phyloP scores from a whole-genome alignment of 2,329 filamentous ascomycete genomes.

The Diaporthe citri region DNA sequence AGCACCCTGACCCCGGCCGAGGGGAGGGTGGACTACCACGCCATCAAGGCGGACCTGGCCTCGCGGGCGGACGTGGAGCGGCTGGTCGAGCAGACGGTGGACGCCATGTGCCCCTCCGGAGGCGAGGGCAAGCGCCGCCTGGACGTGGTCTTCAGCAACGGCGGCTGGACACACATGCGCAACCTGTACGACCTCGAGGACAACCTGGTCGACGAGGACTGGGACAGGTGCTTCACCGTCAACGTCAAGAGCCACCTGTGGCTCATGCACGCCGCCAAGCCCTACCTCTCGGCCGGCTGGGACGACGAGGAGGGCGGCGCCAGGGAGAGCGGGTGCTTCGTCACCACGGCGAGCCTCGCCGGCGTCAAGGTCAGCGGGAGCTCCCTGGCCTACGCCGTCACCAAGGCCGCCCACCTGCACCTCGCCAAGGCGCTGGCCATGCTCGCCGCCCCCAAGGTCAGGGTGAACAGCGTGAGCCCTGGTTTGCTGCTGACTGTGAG shows the following conservation, averaged over 20 bases:
- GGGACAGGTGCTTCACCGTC: slow-evolving; percentile 70
- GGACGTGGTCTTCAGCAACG: slow-evolving; percentile 85
- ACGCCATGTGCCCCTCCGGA: slow-evolving; percentile 62
- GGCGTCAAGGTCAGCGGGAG: slow-evolving; percentile 75
- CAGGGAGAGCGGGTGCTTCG: slow-evolving; percentile 57
- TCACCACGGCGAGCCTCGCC: slow-evolving; percentile 74
- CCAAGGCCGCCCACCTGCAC: slow-evolving; percentile 79
- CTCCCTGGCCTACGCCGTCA: slow-evolving; percentile 78
- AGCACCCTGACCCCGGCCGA: slow-evolving; percentile 60
- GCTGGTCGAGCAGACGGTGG: slow-evolving; percentile 70
- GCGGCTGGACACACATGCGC: slow-evolving; percentile 65
- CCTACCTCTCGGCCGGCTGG: slow-evolving; percentile 59
- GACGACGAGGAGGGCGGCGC: slow-evolving; percentile 60
- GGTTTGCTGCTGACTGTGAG: slow-evolving; percentile 63
- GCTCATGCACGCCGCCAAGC: slow-evolving; percentile 67
- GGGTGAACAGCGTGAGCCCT: slow-evolving; percentile 71
- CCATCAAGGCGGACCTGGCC: slow-evolving; percentile 76
- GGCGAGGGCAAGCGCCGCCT: slow-evolving; percentile 58
- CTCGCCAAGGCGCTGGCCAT: slow-evolving; percentile 66
- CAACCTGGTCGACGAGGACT: slow-evolving; percentile 68
- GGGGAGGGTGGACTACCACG: slow-evolving; percentile 52
- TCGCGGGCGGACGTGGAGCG: slow-evolving; percentile 68
- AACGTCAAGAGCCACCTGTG: slow-evolving; percentile 74
- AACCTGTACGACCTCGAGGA: slow-evolving; percentile 63
- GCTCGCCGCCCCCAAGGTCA: slow-evolving; percentile 65